Base-by-base conservation (phyloP, 2,329 filamentous ascomycete genomes). In the Blastomyces parvus region DNA sequence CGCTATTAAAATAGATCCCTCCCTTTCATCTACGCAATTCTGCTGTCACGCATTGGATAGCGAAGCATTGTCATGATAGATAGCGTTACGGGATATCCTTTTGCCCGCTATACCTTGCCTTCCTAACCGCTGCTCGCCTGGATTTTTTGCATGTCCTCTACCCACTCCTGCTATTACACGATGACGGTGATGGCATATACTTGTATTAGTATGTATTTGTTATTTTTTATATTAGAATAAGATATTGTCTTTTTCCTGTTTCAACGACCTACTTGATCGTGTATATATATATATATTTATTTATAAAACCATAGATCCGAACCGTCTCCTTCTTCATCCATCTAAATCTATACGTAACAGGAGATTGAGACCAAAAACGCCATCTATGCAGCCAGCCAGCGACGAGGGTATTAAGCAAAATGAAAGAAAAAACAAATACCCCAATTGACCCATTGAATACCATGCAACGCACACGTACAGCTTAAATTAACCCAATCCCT, bases 141-240 rank as follows among this genome's bases (percentile, higher is more conserved):
- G 13, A n/a, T 13, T 33, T 14, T 9, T 30, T 33, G 56, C 56
- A 44, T 59, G 57, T 59, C 36, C 33, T 36, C 57, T 48, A 59
- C 42, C 42, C 17, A 13, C 40, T 36, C 25, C 42, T 46, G 25
- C 44, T 59, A 40, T 46, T 36, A 19, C 48, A 46, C 57, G 25
- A 27, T 27, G 38, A 59, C n/a, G 56, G 36, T 36, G 13, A 46
- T 30, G 57, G 42, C 40, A 48, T 59, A 60, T 64, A 61, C 61
- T 64, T 19, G 64, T 65, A 65, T 50, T 59, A 58, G 55, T 64
- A 63, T 60, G 57, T 53, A 63, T 62, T 52, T 62, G 33, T 52
- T 14, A 52, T 27, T 52, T 52, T 50, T 46, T 19, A 19, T 50
- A 59, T n/a, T 42, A 27, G 17, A 50, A 42, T 22, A 42, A 61